Evolutionary conservation across 306 rosid genomes (phyloP).

Genomic region (Oemleria cerasiformis): DNA sequence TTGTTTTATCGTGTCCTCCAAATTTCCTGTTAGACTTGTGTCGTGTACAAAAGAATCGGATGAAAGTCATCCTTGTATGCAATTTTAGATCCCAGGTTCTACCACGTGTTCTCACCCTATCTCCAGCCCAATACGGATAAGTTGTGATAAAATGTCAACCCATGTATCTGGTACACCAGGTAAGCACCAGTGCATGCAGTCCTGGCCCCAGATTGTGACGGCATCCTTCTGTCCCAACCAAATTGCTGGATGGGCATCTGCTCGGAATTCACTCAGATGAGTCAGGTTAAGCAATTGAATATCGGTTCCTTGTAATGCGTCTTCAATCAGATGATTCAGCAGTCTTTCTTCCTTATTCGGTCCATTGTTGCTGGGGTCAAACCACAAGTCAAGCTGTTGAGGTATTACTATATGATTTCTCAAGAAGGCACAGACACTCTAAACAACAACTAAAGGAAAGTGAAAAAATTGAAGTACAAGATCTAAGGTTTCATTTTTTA

Average conservation of each 20-base stretch:
- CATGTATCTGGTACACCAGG: constrained; percentile 90
- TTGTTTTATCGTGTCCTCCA: not conserved
- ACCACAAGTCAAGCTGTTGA: constrained; percentile 78
- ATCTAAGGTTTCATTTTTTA: not conserved
- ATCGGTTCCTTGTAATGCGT: constrained; percentile 47
- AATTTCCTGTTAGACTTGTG: not conserved
- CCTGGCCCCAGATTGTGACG: constrained; percentile 81
- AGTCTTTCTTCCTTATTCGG: constrained; percentile 79
- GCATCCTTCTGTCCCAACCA: constrained; percentile 93
- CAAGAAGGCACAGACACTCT: constrained; percentile 5
- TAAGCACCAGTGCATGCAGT: constrained; percentile 95
- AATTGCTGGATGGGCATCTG: constrained; percentile 84
- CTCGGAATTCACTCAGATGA: constrained; percentile 78
- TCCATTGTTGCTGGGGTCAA: constrained; percentile 80
- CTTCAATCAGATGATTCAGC: constrained; percentile 57
- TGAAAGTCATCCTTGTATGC: constrained; percentile 5
- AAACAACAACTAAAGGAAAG: not conserved
- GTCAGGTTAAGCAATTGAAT: constrained; percentile 63
- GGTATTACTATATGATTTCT: constrained; percentile 38
- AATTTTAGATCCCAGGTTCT: constrained; percentile 7
- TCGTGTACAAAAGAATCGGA: not conserved
- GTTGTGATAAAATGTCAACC: constrained; percentile 70
- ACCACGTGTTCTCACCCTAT: constrained; percentile 14
- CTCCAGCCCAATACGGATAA: constrained; percentile 38
- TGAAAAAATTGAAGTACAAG: not conserved